phyloP scores from a whole-genome alignment of 2,329 filamentous ascomycete genomes.

The Sarocladiaceae sp. region DNA sequence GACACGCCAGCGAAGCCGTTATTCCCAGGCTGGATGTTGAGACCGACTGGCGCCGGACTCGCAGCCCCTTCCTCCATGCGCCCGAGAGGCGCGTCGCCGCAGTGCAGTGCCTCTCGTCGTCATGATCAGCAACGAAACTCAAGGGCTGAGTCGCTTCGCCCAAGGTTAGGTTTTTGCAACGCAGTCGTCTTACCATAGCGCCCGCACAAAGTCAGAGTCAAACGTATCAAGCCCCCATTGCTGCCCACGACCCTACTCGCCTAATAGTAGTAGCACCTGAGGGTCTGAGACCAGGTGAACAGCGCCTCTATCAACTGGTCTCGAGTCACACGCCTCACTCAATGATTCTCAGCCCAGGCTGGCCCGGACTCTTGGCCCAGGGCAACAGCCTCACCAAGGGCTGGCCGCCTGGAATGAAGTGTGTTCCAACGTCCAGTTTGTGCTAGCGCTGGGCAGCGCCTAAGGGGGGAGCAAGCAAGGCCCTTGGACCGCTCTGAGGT shows the following conservation, averaged over 20 bases:
- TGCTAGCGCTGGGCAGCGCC: background rate
- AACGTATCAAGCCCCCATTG: too few species aligned
- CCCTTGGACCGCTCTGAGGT: conserved; percentile 1
- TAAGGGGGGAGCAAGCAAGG: background rate
- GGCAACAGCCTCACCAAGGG: too few species aligned
- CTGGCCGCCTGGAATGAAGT: background rate
- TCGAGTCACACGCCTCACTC: conserved; percentile 3
- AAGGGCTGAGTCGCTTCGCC: conserved; percentile 1
- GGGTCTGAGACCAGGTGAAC: conserved; percentile 1
- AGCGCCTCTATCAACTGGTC: conserved; percentile 1
- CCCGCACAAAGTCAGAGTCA: background rate
- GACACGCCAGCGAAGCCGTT: background rate
- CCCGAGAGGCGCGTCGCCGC: background rate
- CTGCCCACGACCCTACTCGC: too few species aligned
- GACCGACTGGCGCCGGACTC: background rate
- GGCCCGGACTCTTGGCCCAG: background rate
- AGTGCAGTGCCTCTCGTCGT: background rate
- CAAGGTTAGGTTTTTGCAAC: background rate
- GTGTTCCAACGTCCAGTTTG: too few species aligned
- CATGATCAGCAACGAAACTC: background rate
- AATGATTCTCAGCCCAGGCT: background rate
- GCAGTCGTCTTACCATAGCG: background rate
- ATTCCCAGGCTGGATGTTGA: background rate
- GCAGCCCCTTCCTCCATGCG: background rate
- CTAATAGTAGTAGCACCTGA: too few species aligned